Percentiles rank a stretch among this genome's conserved stretches.
Conservation (phyloP, 371 early-diverging fungal genomes). For the Mycotypha africana region DNA sequence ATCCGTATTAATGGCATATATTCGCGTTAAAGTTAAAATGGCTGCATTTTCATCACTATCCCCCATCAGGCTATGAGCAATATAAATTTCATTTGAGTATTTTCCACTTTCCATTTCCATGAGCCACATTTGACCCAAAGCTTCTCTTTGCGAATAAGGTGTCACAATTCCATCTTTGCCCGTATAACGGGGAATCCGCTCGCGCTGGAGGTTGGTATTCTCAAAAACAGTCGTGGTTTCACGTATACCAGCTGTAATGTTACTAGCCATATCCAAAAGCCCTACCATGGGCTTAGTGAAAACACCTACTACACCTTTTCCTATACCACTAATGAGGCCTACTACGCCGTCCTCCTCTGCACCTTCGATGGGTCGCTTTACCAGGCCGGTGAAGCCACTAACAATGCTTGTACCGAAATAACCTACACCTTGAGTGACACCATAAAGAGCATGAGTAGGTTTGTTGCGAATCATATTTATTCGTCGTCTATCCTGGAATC, state of each 20-base stretch:
- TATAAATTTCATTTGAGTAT: conserved; percentile 76
- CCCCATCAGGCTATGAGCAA: conserved; percentile 66
- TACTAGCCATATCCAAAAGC: conserved; percentile 80
- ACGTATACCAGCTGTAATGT: conserved; percentile 81
- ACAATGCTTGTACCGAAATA: conserved; percentile 72
- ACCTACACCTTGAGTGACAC: conserved; percentile 75
- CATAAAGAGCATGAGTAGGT: conserved; percentile 78
- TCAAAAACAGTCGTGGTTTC: conserved; percentile 96
- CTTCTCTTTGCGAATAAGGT: conserved; percentile 77
- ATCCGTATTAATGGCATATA: conserved; percentile 54
- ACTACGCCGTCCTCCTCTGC: conserved; percentile 77
- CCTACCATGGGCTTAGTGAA: conserved; percentile 89
- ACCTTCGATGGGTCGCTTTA: conserved; percentile 81
- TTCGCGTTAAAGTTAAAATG: conserved; percentile 59
- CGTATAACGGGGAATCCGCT: conserved; percentile 85
- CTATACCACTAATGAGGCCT: conserved; percentile 85
- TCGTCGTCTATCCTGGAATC: conserved; percentile 72
- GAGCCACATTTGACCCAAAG: conserved; percentile 88
- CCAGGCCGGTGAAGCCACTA: conserved; percentile 80
- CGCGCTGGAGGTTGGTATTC: conserved; percentile 60
- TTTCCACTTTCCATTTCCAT: conserved; percentile 76
- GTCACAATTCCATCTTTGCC: conserved; percentile 76
- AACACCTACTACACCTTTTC: conserved; percentile 77
- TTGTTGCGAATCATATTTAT: conserved; percentile 69
- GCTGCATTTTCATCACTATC: conserved; percentile 57